phyloP scores from a whole-genome alignment of 345 rosid species.

The Euphorbia tirucalli region DNA sequence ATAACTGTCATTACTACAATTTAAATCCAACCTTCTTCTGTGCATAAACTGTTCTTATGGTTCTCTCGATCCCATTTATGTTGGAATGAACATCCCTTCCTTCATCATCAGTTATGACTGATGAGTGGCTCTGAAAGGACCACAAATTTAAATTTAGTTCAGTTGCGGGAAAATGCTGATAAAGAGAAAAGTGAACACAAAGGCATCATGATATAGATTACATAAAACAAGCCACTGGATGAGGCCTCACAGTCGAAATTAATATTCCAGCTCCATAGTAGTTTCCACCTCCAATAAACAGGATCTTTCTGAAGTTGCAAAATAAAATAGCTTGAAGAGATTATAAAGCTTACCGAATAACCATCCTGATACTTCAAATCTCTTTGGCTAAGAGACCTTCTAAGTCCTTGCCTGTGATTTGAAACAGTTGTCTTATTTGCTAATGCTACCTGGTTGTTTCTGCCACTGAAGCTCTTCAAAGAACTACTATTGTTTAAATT shows the following conservation, averaged over 20 bases:
- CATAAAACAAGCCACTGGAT: background rate
- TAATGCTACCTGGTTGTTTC: conserved; percentile 33
- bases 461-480: conserved; percentile 35
- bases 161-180: background rate
- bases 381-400: conserved; percentile 72
- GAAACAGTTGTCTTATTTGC: conserved; percentile 41
- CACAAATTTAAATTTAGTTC: conserved; percentile 11
- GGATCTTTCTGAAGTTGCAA: background rate
- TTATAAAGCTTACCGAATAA: conserved; percentile 66
- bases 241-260: background rate
- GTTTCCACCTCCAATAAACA: conserved; percentile 3
- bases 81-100: conserved; percentile 43
- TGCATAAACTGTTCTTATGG: conserved; percentile 67
- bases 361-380: conserved; percentile 71
- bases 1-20: conserved; percentile 13
- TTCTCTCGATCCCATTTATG: conserved; percentile 55
- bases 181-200: background rate
- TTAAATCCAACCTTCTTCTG: conserved; percentile 64
- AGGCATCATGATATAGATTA: background rate
- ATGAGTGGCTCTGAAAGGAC: conserved; percentile 78
- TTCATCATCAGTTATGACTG: conserved; percentile 87
- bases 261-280: background rate
- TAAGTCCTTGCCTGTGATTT: conserved; percentile 46
- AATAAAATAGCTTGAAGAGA: conserved; percentile 16
- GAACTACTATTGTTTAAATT: conserved; percentile 36